Conservation (phyloP, 352 stramenopile genomes). For the Phytophthora tentaculata region DNA sequence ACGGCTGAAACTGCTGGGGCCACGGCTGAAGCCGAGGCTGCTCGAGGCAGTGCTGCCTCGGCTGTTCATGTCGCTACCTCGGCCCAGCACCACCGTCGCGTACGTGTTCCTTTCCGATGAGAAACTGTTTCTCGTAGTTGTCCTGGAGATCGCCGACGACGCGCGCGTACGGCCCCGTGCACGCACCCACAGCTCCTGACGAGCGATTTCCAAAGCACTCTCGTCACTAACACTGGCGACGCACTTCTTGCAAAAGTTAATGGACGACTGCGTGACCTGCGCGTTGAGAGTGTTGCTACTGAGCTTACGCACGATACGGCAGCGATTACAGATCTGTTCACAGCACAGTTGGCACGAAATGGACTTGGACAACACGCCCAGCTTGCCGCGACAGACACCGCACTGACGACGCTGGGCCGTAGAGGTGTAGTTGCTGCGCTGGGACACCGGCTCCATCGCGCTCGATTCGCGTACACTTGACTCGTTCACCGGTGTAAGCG, state of each 20-base stretch:
- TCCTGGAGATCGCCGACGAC: constrained; percentile 36
- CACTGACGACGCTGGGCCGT: constrained; percentile 32
- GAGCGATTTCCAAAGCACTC: constrained; percentile 65
- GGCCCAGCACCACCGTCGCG: constrained; percentile 41
- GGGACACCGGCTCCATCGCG: constrained; percentile 28
- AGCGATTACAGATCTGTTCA: constrained; percentile 50
- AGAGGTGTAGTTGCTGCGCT: constrained; percentile 36
- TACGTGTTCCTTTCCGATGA: constrained; percentile 53
- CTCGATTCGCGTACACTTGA: constrained; percentile 23
- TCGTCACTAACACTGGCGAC: constrained; percentile 57
- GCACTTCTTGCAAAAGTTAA: constrained; percentile 76
- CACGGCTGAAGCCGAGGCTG: constrained; percentile 28
- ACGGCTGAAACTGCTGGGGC: constrained; percentile 16
- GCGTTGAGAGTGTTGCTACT: constrained; percentile 49
- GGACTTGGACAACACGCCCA: constrained; percentile 42
- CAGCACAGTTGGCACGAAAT: constrained; percentile 52
- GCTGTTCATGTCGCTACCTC: constrained; percentile 37
- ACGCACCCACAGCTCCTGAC: constrained; percentile 58
- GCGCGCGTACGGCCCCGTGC: constrained; percentile 38
- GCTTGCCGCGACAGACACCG: constrained; percentile 39
- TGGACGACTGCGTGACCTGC: constrained; percentile 48
- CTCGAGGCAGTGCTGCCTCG: constrained; percentile 25
- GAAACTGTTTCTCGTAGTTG: constrained; percentile 35
- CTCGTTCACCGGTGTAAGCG: constrained; percentile 38
- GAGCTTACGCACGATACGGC: constrained; percentile 52